These are phyloP conservation scores for Petunia hybrid DNA, from an alignment of 305 asterid genomes.

Conservation along the genomic window DNA sequence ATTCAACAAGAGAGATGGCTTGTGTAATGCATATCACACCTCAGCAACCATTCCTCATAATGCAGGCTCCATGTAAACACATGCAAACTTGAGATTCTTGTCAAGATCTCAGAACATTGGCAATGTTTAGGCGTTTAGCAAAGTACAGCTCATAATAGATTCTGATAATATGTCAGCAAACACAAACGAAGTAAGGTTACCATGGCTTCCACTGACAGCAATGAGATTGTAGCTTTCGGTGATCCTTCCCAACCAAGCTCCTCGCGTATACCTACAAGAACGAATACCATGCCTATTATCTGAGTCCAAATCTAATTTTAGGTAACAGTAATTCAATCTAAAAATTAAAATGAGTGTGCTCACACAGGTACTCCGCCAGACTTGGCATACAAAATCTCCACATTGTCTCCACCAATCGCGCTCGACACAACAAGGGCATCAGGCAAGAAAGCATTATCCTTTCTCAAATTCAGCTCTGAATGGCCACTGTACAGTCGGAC, in stretches of 20 bases:
- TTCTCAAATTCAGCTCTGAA: slow-evolving; percentile 43
- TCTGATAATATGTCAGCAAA: background rate
- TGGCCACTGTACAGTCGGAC: slow-evolving; percentile 45
- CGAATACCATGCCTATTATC: slow-evolving; percentile 10
- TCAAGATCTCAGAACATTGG: background rate
- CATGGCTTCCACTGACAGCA: slow-evolving; percentile 55
- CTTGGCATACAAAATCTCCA: slow-evolving; percentile 48
- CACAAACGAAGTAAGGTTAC: slow-evolving; percentile 34
- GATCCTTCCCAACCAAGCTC: slow-evolving; percentile 50
- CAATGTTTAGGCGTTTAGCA: background rate
- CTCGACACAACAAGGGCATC: slow-evolving; percentile 50
- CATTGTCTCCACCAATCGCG: slow-evolving; percentile 46
- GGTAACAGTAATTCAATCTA: background rate
- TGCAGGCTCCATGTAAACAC: background rate
- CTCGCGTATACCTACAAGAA: slow-evolving; percentile 45
- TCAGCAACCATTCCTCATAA: background rate
- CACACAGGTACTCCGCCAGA: slow-evolving; percentile 43
- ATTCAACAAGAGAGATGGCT: background rate
- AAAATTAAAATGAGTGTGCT: slow-evolving; percentile 20
- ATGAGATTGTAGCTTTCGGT: slow-evolving; percentile 47
- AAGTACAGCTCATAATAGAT: background rate
- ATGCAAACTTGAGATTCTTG: background rate
- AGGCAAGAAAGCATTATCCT: slow-evolving; percentile 36
- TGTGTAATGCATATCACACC: background rate
- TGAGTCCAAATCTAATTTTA: background rate